These are phyloP conservation scores for Mortierella claussenii DNA, from an alignment of 192 early-diverging fungal genomes.

Conservation along the genomic window DNA sequence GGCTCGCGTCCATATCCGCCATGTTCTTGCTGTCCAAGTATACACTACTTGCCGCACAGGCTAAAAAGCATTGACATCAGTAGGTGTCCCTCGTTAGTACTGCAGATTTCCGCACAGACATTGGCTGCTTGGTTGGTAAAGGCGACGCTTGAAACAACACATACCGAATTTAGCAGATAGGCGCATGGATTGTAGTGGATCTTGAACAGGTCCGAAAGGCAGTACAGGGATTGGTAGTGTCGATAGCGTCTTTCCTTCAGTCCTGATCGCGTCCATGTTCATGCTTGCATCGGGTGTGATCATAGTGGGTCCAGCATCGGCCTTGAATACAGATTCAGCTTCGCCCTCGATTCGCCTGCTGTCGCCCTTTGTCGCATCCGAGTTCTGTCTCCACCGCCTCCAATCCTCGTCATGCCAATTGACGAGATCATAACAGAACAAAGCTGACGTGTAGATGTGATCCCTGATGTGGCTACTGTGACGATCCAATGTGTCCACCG, in stretches of 20 bases:
- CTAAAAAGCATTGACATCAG: too few relatives aligned
- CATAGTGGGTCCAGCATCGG: conserved; percentile 9
- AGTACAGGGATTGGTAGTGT: conserved; percentile 34
- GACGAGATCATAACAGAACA: conserved; percentile 63
- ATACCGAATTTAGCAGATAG: conserved; percentile 58
- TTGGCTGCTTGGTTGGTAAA: not conserved
- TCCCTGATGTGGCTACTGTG: conserved; percentile 11
- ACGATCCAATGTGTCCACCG: conserved; percentile 10
- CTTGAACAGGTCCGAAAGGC: conserved; percentile 65
- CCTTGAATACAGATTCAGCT: conserved; percentile 18
- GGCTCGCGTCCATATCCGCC: conserved; percentile 63
- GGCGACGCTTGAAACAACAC: not conserved
- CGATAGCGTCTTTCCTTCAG: conserved; percentile 9
- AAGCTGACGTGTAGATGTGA: conserved; percentile 32
- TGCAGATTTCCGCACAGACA: not conserved
- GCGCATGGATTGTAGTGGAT: conserved; percentile 60
- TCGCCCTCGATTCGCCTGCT: not conserved
- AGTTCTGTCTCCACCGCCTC: conserved; percentile 48
- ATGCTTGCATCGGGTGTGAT: conserved; percentile 5
- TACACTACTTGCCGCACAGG: conserved; percentile 37
- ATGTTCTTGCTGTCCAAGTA: conserved; percentile 53
- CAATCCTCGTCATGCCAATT: conserved; percentile 69
- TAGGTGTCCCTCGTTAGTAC: too few relatives aligned
- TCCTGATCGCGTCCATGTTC: conserved; percentile 36
- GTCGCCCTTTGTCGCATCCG: conserved; percentile 2